Percentiles rank a stretch among this genome's conserved stretches.
These are phyloP conservation scores for Borovskyia barvae DNA, from an alignment of 208 protist genomes.

Conservation along the genomic window DNA sequence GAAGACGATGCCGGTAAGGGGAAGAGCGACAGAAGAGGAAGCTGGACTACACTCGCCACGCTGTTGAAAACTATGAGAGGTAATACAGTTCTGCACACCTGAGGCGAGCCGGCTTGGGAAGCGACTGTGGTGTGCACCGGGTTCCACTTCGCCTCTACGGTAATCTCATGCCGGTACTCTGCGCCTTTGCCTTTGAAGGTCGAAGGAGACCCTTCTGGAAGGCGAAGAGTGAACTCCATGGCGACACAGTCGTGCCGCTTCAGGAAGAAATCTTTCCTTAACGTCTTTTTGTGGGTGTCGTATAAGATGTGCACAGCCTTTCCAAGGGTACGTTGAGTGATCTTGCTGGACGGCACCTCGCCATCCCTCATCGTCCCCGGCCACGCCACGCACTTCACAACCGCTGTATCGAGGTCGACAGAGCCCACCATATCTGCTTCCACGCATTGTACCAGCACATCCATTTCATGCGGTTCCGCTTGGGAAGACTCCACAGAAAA, in stretches of 20 bases:
- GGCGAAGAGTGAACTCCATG: constrained; percentile 33
- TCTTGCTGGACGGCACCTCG: background rate
- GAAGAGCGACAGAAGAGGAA: constrained; percentile 35
- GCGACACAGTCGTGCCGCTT: constrained; percentile 19
- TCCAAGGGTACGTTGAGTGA: background rate
- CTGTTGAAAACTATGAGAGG: constrained; percentile 25
- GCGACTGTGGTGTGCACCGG: background rate
- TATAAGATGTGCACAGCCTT: constrained; percentile 15
- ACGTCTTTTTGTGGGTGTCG: constrained; percentile 7
- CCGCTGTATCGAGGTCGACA: constrained; percentile 28
- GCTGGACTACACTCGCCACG: constrained; percentile 12
- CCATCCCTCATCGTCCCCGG: background rate
- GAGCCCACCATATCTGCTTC: constrained; percentile 21
- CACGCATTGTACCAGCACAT: constrained; percentile 31
- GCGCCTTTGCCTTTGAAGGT: constrained; percentile 39
- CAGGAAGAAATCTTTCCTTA: constrained; percentile 13
- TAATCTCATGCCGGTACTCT: constrained; percentile 16
- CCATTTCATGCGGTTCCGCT: constrained; percentile 14
- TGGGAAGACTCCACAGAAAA: constrained; percentile 32
- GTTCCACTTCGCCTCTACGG: constrained; percentile 17
- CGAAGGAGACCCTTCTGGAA: constrained; percentile 51
- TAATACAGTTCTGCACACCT: constrained; percentile 1
- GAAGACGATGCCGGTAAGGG: constrained; percentile 15
- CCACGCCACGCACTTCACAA: constrained; percentile 29
- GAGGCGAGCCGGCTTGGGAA: background rate